Evolutionary conservation across 2,329 filamentous ascomycete genomes (phyloP).

Genomic region (Fusarium nygamai): DNA sequence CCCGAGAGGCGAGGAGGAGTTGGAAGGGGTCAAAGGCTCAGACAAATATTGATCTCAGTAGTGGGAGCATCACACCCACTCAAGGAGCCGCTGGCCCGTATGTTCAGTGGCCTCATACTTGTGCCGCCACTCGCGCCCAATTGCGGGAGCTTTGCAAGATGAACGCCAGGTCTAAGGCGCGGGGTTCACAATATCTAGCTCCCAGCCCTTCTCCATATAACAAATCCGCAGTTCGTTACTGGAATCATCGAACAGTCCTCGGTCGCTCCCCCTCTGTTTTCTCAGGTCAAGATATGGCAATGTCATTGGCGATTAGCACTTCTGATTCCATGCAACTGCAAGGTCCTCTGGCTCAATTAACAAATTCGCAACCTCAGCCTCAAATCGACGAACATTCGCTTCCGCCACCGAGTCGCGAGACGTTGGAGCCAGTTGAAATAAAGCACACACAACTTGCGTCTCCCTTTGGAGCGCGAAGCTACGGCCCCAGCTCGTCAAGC

Average conservation of each 20-base stretch:
- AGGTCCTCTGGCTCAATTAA: constrained; percentile 69
- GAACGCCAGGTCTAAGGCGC: constrained; percentile 58
- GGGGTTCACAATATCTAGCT: constrained; percentile 58
- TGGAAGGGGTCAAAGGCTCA: constrained; percentile 69
- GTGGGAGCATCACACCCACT: constrained; percentile 66
- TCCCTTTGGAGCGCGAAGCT: constrained; percentile 67
- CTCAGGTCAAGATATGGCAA: constrained; percentile 68
- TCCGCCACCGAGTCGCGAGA: constrained; percentile 30
- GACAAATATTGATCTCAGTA: constrained; percentile 51
- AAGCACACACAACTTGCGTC: constrained; percentile 58
- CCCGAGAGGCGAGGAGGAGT: constrained; percentile 71
- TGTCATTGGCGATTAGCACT: constrained; percentile 71
- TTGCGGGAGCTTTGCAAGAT: constrained; percentile 70
- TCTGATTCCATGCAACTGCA: constrained; percentile 72
- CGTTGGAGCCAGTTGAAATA: constrained; percentile 38
- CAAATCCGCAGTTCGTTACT: constrained; percentile 59
- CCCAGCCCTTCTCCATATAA: constrained; percentile 67
- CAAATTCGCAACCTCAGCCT: constrained; percentile 51
- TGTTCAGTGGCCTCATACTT: constrained; percentile 72
- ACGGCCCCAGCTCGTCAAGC: constrained; percentile 69
- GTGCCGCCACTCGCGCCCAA: constrained; percentile 69
- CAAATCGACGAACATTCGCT: constrained; percentile 35
- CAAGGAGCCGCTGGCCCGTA: constrained; percentile 57
- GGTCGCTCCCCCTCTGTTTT: constrained; percentile 61
- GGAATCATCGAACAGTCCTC: constrained; percentile 60